Evolutionary conservation across 352 stramenopile genomes (phyloP), one percentile per base, ranked within the genome.

Genomic region (Phytophthora agathidicida): DNA sequence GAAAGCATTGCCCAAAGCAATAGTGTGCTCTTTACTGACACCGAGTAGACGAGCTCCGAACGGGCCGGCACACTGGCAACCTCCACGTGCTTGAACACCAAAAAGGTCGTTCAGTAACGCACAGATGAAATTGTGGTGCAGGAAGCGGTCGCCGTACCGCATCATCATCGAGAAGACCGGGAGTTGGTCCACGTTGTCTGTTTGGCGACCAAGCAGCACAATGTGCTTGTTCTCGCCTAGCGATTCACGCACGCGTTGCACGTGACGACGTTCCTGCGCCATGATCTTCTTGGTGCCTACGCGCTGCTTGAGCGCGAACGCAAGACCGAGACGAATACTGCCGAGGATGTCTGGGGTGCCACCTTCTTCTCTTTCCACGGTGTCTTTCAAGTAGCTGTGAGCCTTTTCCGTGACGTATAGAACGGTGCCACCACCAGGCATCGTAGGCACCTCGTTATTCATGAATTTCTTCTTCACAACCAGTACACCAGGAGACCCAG

Each of bases 61-160:
- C 1, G 96, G 96, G 31, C 97, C 97, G 14, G 96, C 95, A 93
- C 81, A 64, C 70, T 88, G 87, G 96, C 73, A 83, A 5, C 75
- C 75, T 7, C 75, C 75, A 11, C 72, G 72, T 4, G 54, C 75
- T 39, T 82, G 97, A 31, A 99, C 91, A 10, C 97, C 97, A 65
- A 99, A 99, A 3, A 99, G 71, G 72, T 99, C 97, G 57, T 99
- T 99, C 10, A 99, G 76, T 27, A 99, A 65, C 28, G 96, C 94
- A 52, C 91, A 98, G 7, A 99, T 94, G 56, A 98, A 99, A 65
- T 99, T 99, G 77, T 98, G 99, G 71, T 99, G 97, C 23, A 99
- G 71, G 69, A 98, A 98, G n/a, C 90, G 59, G 28, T 87, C 69
- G 1, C 85, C 83, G 30, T 79, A 96, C n/a, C 85, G 83, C 26